phyloP scores from a whole-genome alignment of 2,329 filamentous ascomycete species.

The Fusarium pseudocircinatum region DNA sequence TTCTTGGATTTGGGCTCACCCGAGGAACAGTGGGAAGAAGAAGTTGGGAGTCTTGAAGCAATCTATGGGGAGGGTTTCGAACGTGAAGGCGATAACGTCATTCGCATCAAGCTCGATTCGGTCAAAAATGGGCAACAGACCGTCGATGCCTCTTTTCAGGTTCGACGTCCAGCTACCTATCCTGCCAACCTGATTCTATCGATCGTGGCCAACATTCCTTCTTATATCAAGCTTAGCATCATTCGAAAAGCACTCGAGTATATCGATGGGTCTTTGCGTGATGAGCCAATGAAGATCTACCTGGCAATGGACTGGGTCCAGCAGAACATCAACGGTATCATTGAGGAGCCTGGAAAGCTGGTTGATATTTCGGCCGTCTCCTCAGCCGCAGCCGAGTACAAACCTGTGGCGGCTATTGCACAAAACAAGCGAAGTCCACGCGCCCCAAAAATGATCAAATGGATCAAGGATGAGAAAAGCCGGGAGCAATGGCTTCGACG shows the following conservation, averaged over 20 bases:
- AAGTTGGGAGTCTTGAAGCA: constrained; percentile 83
- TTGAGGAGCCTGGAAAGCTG: constrained; percentile 84
- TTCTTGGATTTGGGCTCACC: constrained; percentile 61
- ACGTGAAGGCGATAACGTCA: constrained; percentile 68
- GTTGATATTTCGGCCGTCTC: constrained; percentile 85
- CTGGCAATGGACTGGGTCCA: constrained; percentile 93
- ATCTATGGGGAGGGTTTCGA: constrained; percentile 83
- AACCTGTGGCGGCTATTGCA: constrained; percentile 42
- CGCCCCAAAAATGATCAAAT: constrained; percentile 69
- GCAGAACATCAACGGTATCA: constrained; percentile 80
- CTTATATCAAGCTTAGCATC: constrained; percentile 92
- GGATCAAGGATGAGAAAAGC: constrained; percentile 68
- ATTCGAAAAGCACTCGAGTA: constrained; percentile 79
- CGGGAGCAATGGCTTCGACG: constrained; percentile 75
- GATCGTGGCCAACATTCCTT: constrained; percentile 77
- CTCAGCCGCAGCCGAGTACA: constrained; percentile 70
- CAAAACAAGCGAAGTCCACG: constrained; percentile 50
- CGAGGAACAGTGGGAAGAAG: constrained; percentile 82
- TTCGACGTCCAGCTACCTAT: constrained; percentile 78
- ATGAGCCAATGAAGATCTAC: constrained; percentile 90
- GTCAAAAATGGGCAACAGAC: constrained; percentile 61
- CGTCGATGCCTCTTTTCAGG: constrained; percentile 68
- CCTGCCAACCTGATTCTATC: constrained; percentile 76
- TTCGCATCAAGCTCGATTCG: constrained; percentile 73
- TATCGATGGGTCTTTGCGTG: constrained; percentile 74